Evolutionary conservation across 352 stramenopile species (phyloP), one percentile per base, ranked within the genome.

Genomic region (Phytopythium helicoides): DNA sequence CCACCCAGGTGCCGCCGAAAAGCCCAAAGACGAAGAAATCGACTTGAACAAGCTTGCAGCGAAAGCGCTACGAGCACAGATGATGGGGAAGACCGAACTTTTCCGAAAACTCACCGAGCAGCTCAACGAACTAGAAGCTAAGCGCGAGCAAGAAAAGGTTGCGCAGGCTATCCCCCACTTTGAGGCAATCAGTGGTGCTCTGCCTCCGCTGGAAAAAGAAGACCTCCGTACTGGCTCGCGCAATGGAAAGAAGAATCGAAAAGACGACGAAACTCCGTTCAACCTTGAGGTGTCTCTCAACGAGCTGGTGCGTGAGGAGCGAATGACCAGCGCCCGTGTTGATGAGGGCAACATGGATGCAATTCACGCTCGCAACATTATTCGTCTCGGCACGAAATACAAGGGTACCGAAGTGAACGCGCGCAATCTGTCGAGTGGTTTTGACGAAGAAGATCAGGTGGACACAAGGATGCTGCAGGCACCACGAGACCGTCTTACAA

Each of bases 1-100:
- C 37, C 42, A 21, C 21, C 16, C 46, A 25, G 5, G 1, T 10
- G 14, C 10, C n/a, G 19, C 8, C 33, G 34, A n/a, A 2, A 52
- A 46, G 2, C n/a, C n/a, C 15, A 62, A 60, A 26, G 60, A 76
- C 6, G 68, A 65, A 16, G 69, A 66, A 1, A 52, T 73, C 6
- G 76, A 89, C 26, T 54, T 95, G 3, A 95, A 95, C 62, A 92
- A 91, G 48, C 55, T 95, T 2, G 85, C 85, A 23, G 85, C 85
- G 8, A 81, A 71, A 54, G 85, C 85, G 0, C 64, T 95, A 33
- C 68, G 81, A 18, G 85, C 85, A 15, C 84, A 95, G 26, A 95
- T 93, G 76, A 81, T 87, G 68, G 85, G 85, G 37, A 92, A 95
- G 36, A 81, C 67, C 12, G 65, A 70, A 36, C 37, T 89, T 9